Conservation (phyloP, 768 basidiomycete species). For the Xerocomellus intermedius region DNA sequence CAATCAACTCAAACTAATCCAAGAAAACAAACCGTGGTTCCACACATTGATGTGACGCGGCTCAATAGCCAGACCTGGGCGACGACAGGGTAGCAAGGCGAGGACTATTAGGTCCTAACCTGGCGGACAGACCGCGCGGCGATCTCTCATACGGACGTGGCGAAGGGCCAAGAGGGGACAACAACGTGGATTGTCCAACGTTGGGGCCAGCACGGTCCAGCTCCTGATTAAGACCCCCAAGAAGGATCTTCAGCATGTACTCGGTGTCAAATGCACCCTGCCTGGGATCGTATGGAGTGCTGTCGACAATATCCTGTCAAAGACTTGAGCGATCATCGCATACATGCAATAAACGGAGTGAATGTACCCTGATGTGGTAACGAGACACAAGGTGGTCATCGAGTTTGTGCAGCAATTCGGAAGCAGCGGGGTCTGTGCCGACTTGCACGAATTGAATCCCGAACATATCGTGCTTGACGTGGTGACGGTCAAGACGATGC, state of each 20-base stretch:
- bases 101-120: conserved; percentile 9
- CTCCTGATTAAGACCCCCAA: conserved; percentile 25
- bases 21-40: not conserved
- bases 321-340: not conserved
- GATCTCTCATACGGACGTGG: conserved; percentile 10
- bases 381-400: conserved; percentile 37
- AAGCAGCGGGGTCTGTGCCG: conserved; percentile 37
- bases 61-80: conserved; percentile 14
- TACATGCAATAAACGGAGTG: not conserved
- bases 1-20: not conserved
- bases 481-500: conserved; percentile 37
- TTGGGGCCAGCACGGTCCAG: conserved; percentile 13
- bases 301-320: conserved; percentile 46
- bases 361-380: conserved; percentile 33
- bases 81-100: conserved; percentile 14
- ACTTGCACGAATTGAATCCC: conserved; percentile 50
- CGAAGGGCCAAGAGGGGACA: conserved; percentile 2
- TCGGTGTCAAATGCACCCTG: conserved; percentile 33
- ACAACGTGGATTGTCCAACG: conserved; percentile 5
- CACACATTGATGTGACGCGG: not conserved
- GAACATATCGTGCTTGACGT: conserved; percentile 37
- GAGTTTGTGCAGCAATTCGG: conserved; percentile 39
- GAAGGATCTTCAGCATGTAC: conserved; percentile 36
- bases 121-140: conserved; percentile 6
- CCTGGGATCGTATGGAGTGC: conserved; percentile 37